Conservation (phyloP, 495 filamentous ascomycete species). For the Penicillium egyptiacum region DNA sequence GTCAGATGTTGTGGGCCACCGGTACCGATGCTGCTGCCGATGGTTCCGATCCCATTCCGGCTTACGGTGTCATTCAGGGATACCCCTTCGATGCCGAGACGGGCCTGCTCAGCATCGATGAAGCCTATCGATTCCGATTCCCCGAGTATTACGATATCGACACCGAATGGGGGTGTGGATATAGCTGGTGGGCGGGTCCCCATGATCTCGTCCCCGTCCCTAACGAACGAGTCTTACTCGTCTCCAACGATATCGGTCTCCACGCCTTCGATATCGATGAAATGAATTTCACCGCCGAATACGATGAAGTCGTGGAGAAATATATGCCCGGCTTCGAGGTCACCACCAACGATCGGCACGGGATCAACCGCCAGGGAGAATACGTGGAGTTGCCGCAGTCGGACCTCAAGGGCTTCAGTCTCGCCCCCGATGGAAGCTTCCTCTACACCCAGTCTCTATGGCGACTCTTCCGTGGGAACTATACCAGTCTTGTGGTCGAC, state of each 20-base stretch:
- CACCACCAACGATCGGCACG: conserved; percentile 29
- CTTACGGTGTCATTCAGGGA: conserved; percentile 25
- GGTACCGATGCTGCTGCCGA: conserved; percentile 33
- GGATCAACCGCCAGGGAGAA: conserved; percentile 22
- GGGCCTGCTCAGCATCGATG: conserved; percentile 19
- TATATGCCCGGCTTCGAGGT: conserved; percentile 32
- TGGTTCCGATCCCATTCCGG: conserved; percentile 28
- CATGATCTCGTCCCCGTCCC: conserved; percentile 35
- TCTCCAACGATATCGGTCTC: conserved; percentile 28
- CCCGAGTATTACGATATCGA: conserved; percentile 20
- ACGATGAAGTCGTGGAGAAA: conserved; percentile 20
- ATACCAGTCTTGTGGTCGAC: conserved; percentile 29
- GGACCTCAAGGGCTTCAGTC: conserved; percentile 32
- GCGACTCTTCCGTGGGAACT: conserved; percentile 22
- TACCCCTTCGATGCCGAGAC: conserved; percentile 28
- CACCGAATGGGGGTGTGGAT: conserved; percentile 30
- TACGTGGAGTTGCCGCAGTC: conserved; percentile 27
- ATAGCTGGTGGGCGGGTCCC: conserved; percentile 31
- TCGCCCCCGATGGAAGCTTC: conserved; percentile 30
- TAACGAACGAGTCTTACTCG: conserved; percentile 28
- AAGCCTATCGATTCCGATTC: conserved; percentile 18
- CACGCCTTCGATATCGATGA: conserved; percentile 28
- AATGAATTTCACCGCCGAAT: conserved; percentile 14
- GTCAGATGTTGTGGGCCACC: conserved; percentile 29
- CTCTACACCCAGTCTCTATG: conserved; percentile 33